Conservation (phyloP, 148 eudicot genomes). For the Chenopodium berlandieri region DNA sequence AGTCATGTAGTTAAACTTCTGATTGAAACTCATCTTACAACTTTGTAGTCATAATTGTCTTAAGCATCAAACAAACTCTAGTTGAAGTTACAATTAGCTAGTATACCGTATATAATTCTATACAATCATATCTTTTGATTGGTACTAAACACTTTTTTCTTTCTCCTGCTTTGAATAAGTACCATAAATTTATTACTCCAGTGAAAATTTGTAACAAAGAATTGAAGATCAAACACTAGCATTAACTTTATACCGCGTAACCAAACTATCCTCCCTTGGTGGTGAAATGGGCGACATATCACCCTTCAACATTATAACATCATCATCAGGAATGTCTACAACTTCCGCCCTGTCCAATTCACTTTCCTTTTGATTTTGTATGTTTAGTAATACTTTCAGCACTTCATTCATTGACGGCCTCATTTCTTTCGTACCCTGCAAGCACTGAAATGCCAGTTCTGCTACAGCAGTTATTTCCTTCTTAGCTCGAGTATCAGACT, state of each 20-base stretch:
- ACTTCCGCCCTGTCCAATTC: conserved; percentile 22
- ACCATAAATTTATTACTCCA: background rate
- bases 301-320: conserved; percentile 25
- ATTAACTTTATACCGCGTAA: conserved; percentile 8
- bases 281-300: conserved; percentile 28
- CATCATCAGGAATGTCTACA: conserved; percentile 26
- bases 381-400: conserved; percentile 14
- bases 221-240: conserved; percentile 26
- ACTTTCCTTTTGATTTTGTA: conserved; percentile 6
- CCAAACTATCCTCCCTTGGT: conserved; percentile 19
- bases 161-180: background rate
- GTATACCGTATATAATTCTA: background rate
- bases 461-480: conserved; percentile 28
- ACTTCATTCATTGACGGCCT: conserved; percentile 35
- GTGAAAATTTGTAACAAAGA: background rate
- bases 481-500: conserved; percentile 21
- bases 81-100: background rate
- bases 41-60: too few species aligned
- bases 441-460: conserved; percentile 36
- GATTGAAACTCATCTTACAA: too few species aligned
- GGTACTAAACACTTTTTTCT: background rate
- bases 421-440: conserved; percentile 32
- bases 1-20: too few species aligned
- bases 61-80: background rate
- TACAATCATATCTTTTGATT: background rate